Base-by-base conservation (phyloP, 2,329 filamentous ascomycete genomes). In the Fusarium gaditjirri region DNA sequence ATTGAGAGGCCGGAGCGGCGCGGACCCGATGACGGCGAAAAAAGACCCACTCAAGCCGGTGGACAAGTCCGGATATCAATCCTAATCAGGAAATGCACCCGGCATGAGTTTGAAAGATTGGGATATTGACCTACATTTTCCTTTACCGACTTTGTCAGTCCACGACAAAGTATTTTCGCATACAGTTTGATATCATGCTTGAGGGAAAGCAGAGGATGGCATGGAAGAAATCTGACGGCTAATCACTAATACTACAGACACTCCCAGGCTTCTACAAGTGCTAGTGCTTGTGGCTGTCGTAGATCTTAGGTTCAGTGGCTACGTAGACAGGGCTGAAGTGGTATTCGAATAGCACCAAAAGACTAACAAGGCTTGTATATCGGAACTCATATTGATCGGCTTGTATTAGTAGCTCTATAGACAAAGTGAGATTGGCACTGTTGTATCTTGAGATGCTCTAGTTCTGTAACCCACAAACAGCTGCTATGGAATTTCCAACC, bases 21-120 rank as follows among this genome's bases (percentile, higher is more conserved):
- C 74, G 72, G 66, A 62, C 60, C 74, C 64, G 72, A 68, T 29
- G 47, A 43, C 65, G 53, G 55, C 54, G 43, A 46, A 43, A 56
- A 56, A 27, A 7, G 44, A 39, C 53, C 74, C 72, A 75, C 70
- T 50, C 49, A 53, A 59, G 38, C 63, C 73, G 65, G 55, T 49
- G 60, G 70, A 54, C 57, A 58, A 52, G 66, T 61, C 70, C 70
- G 70, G 53, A 46, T 44, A 42, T 43, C 17, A 36, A 16, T 31
- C 70, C 58, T 19, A 33, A 60, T 73, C 31, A 29, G 70, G 70
- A 39, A 73, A 54, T 71, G 57, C 35, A 11, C n/a, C 66, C 42
- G 70, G 39, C 29, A 19, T 33, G 46, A 39, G 33, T 55, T 38
- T 49, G 14, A 9, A 33, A 49, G 41, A 29, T 54, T 58, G 62